Evolutionary conservation across 768 basidiomycete genomes (phyloP), one percentile per base, ranked within the genome.

Genomic region (Collybia mongolica): DNA sequence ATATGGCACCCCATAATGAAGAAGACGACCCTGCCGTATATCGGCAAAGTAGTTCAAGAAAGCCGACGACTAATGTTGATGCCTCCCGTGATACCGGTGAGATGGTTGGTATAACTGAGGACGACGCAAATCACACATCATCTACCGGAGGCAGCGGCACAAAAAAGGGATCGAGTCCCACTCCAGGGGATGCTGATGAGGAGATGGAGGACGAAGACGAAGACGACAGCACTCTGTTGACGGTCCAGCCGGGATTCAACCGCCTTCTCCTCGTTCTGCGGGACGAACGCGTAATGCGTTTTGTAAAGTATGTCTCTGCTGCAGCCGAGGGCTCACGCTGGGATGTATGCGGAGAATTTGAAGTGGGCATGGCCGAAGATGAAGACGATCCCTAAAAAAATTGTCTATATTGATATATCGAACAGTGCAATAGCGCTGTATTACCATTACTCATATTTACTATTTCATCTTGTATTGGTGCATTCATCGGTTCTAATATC

Each of bases 11-110:
- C 37, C 93, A 96, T 55, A 87, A 95, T 54, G 93, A 91, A 58
- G 92, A 93, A 61, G 94, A 96, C 55, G 95, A 98, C 65, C 94
- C 94, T 12, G 93, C 95, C 1, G 88, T 97, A 14, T 98, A 96
- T 65, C 87, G 93, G 23, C 80, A 82, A 15, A 79, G 83, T 18
- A 74, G 76, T 15, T 67, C 72, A 36, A 76, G 76, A 62, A 76
- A 75, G 52, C 35, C 55, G 2, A 44, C 56, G 8, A 24, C 56
- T 2, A 63, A 70, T 40, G 60, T 40, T 22, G 50, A 56, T 7
- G 53, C 61, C n/a, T 39, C 59, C 23, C 49, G 51, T 3, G 48
- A 40, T 28, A 39, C 15, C 7, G 32, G 29, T 18, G 43, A 23
- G 28, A 9, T 18, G 36, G 18, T 22, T 24, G 26, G 28, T 42